Evolutionary conservation across 2,329 filamentous ascomycete genomes (phyloP).

Genomic region (Exophiala sideris): DNA sequence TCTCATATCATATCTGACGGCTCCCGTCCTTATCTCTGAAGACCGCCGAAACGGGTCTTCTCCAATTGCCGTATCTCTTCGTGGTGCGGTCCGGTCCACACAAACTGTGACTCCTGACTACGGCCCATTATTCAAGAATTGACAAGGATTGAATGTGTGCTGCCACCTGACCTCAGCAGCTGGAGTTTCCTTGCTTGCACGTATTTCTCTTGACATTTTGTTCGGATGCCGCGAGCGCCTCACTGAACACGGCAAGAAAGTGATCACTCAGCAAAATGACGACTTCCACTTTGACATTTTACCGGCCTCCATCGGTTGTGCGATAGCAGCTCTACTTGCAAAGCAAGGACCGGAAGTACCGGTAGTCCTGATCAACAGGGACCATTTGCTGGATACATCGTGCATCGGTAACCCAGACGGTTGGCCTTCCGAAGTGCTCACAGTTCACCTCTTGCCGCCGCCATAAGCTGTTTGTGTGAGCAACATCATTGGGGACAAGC

Average conservation of each 20-base stretch:
- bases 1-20: slow-evolving; percentile 4
- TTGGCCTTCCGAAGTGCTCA: too few relatives aligned
- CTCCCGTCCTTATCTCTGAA: slow-evolving; percentile 11
- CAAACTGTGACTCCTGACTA: neutral
- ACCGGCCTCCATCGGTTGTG: slow-evolving; percentile 8
- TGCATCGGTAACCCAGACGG: too few relatives aligned
- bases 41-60: too few relatives aligned
- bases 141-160: neutral
- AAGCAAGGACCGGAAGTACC: neutral
- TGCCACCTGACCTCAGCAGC: neutral
- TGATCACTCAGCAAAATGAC: slow-evolving; percentile 6
- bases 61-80: slow-evolving; percentile 9
- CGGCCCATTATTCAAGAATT: too few relatives aligned
- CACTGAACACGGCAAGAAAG: too few relatives aligned
- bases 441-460: too few relatives aligned
- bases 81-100: slow-evolving; percentile 10
- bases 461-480: too few relatives aligned
- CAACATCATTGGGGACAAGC: too few relatives aligned
- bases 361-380: neutral
- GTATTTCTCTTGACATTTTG: too few relatives aligned
- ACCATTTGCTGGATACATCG: too few relatives aligned
- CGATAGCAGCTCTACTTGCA: slow-evolving; percentile 2
- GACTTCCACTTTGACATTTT: slow-evolving; percentile 11
- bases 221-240: too few relatives aligned
- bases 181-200: neutral